Evolutionary conservation across 2,329 filamentous ascomycete species (phyloP).

Genomic region (Ophidiomyces ophidiicola): DNA sequence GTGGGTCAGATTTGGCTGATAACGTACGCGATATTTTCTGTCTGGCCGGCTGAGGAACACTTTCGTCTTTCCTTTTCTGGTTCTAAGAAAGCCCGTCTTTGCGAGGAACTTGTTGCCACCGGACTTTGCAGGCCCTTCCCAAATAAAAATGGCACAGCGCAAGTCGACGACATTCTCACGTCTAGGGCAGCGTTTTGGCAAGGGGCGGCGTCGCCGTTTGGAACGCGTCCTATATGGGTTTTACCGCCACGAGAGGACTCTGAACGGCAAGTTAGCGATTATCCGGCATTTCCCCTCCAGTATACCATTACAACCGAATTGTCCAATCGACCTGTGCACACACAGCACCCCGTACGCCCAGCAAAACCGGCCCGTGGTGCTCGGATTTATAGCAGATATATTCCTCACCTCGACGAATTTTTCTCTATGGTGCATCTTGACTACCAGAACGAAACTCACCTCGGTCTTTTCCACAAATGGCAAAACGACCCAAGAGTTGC

Average conservation of each 20-base stretch:
- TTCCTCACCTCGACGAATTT: conserved; percentile 61
- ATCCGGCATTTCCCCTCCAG: conserved; percentile 24
- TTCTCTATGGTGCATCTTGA: conserved; percentile 65
- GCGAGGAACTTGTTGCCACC: conserved; percentile 23
- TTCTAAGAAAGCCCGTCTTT: conserved; percentile 19
- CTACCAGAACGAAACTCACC: conserved; percentile 50
- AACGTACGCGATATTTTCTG: conserved; percentile 29
- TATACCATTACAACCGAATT: conserved; percentile 38
- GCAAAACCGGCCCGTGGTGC: conserved; percentile 59
- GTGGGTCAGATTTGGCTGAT: conserved; percentile 32
- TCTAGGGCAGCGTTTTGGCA: conserved; percentile 54
- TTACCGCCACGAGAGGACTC: conserved; percentile 31
- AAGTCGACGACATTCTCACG: conserved; percentile 36
- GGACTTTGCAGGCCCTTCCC: conserved; percentile 36
- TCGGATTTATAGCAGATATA: conserved; percentile 64
- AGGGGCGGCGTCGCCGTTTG: conserved; percentile 55
- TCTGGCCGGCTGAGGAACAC: conserved; percentile 23
- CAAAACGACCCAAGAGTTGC: conserved; percentile 74
- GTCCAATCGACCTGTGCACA: conserved; percentile 40
- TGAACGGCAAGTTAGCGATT: conserved; percentile 20
- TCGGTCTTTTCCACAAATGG: conserved; percentile 65
- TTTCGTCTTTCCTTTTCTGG: conserved; percentile 27
- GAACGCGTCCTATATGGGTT: conserved; percentile 51
- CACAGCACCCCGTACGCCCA: conserved; percentile 58
- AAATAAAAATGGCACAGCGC: conserved; percentile 24